Conservation (phyloP, 2,329 filamentous ascomycete genomes). For the Hypocreales sp. region DNA sequence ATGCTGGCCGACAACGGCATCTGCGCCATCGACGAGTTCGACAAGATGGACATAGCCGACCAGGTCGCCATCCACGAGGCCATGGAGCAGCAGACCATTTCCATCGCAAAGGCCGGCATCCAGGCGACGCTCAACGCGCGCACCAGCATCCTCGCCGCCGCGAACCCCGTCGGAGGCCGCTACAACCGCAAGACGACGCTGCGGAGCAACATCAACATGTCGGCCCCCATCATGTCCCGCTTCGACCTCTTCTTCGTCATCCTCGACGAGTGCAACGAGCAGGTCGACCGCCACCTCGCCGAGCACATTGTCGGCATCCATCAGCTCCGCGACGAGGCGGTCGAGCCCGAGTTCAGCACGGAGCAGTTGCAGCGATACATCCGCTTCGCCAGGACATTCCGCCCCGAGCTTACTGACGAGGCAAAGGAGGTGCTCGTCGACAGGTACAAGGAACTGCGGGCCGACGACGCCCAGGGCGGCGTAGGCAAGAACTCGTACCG, state of each 20-base stretch:
- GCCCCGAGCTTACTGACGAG: constrained; percentile 78
- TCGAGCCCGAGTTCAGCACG: constrained; percentile 86
- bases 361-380: constrained; percentile 96
- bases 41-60: constrained; percentile 97
- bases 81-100: constrained; percentile 99
- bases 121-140: constrained; percentile 94
- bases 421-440: constrained; percentile 74
- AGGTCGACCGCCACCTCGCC: constrained; percentile 77
- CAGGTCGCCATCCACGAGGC: constrained; percentile 99
- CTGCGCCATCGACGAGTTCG: constrained; percentile 96
- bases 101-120: constrained; percentile 95
- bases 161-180: constrained; percentile 89
- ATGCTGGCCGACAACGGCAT: constrained; percentile 97
- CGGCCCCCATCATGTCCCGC: constrained; percentile 95
- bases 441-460: constrained; percentile 88
- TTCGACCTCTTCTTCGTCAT: constrained; percentile 99
- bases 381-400: constrained; percentile 87
- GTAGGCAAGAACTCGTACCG: constrained; percentile 91
- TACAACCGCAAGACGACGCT: constrained; percentile 95
- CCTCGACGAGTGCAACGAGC: constrained; percentile 89
- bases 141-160: constrained; percentile 87
- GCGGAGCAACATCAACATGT: constrained; percentile 95
- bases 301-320: constrained; percentile 92
- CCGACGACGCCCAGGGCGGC: constrained; percentile 87
- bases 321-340: constrained; percentile 79